phyloP scores from a whole-genome alignment of 2,329 filamentous ascomycete genomes.

The Aspergillus clavatus region DNA sequence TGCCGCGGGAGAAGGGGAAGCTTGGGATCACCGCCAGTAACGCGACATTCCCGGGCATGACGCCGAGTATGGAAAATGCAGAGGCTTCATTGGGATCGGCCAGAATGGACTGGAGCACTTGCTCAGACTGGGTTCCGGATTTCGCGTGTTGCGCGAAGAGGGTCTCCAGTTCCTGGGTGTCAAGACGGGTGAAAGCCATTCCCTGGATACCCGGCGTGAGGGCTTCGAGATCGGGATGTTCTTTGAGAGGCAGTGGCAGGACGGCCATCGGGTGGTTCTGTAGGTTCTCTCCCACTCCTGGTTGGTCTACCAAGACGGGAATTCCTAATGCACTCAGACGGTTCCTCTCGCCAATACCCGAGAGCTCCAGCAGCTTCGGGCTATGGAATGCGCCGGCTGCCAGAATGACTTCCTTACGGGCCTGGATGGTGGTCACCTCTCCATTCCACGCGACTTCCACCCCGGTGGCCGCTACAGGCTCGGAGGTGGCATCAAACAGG shows the following conservation, averaged over 20 bases:
- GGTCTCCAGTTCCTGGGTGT: background rate
- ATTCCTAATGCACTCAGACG: slow-evolving; percentile 39
- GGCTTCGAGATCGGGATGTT: background rate
- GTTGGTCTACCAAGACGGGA: slow-evolving; percentile 39
- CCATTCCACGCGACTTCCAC: too few relatives aligned
- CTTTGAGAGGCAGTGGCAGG: background rate
- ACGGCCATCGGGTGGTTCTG: slow-evolving; percentile 19
- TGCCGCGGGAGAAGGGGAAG: background rate
- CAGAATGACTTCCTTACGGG: slow-evolving; percentile 41
- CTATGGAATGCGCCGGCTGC: slow-evolving; percentile 40
- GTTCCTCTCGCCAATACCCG: slow-evolving; percentile 42
- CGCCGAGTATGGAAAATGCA: background rate
- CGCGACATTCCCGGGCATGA: too few relatives aligned
- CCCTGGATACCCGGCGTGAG: background rate
- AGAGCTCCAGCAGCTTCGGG: slow-evolving; percentile 45
- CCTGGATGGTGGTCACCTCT: background rate
- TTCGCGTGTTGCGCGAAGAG: background rate
- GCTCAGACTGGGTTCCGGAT: background rate
- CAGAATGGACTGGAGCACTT: background rate
- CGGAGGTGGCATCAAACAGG: too few relatives aligned
- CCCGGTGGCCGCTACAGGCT: background rate
- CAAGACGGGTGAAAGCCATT: too few relatives aligned
- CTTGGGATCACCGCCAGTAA: too few relatives aligned
- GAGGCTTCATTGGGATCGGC: background rate
- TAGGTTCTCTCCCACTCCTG: slow-evolving; percentile 43